Evolutionary conservation across 2,329 filamentous ascomycete species (phyloP), one percentile per base, ranked within the genome.

Genomic region (Aureobasidium sp.): DNA sequence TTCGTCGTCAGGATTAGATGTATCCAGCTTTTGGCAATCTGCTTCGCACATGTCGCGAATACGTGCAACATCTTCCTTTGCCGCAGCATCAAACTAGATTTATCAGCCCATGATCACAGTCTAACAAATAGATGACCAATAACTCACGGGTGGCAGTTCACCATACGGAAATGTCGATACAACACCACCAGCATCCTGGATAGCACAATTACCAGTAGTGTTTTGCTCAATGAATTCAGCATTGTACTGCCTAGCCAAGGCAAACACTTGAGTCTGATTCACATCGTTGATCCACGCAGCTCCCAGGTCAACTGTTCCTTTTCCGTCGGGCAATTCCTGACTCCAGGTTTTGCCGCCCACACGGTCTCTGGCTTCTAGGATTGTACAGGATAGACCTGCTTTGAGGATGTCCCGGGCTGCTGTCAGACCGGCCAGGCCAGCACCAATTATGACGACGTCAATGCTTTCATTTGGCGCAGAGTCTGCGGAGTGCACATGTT

Each of bases 201-300:
- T 68, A 0, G 80, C 70, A 10, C 70, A 73, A 2, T 75, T 71
- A 0, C 81, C 80, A 0, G 68, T 61, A 0, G 75, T 77, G 35
- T 78, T 78, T 65, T 84, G 81, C 65, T 74, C 72, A 8, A 81
- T 71, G 0, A 79, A 62, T 27, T 80, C 75, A 0, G 78, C 65
- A 0, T 74, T 73, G 53, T 77, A 79, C 40, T 68, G 64, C 49
- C 73, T 64, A 0, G 74, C 74, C 8, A 81, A 67, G 0, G 67
- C 70, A 63, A 69, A 77, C 51, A 84, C 75, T 3, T 70, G 70
- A 27, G 65, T 70, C 63, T 85, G 81, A 54, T 76, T 81, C 1
- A 71, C 77, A 57, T 84, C 78, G 63, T 85, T 85, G 64, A 84
- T 78, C 83, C 82, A 85, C 0, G 80, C 81, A 0, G 81, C 83